phyloP scores from a whole-genome alignment of 352 stramenopile species.

The Ophiocytium majus region DNA sequence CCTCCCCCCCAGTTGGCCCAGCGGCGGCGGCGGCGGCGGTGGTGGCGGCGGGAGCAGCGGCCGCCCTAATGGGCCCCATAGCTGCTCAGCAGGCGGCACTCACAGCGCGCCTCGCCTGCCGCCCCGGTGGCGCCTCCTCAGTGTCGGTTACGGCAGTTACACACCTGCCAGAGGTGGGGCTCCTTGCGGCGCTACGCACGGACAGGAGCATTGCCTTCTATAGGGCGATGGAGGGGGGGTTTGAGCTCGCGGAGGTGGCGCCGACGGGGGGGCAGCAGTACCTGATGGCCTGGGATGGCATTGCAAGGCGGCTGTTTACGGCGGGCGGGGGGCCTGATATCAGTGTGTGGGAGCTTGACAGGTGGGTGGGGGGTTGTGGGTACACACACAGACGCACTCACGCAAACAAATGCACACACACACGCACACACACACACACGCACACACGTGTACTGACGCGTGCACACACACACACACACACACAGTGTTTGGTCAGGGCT shows the following conservation, averaged over 20 bases:
- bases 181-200: slow-evolving; percentile 33
- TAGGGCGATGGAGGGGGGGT: background rate
- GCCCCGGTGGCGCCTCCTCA: background rate
- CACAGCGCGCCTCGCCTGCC: background rate
- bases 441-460: too few species aligned
- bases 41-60: too few species aligned
- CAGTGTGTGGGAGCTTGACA: background rate
- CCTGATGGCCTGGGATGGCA: slow-evolving; percentile 21
- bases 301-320: background rate
- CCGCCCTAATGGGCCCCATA: background rate
- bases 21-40: too few species aligned
- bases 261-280: slow-evolving; percentile 5
- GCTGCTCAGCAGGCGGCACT: background rate
- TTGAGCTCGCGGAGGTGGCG: background rate
- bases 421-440: too few species aligned
- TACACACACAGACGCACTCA: too few species aligned
- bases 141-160: background rate
- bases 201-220: slow-evolving; percentile 37
- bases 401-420: too few species aligned
- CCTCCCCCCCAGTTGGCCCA: too few species aligned
- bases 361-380: too few species aligned
- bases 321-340: background rate
- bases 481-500: too few species aligned
- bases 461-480: too few species aligned
- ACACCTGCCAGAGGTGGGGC: background rate